These are phyloP conservation scores for Heliamphora pulchella DNA, from an alignment of 179 eudicot species.

Conservation along the genomic window DNA sequence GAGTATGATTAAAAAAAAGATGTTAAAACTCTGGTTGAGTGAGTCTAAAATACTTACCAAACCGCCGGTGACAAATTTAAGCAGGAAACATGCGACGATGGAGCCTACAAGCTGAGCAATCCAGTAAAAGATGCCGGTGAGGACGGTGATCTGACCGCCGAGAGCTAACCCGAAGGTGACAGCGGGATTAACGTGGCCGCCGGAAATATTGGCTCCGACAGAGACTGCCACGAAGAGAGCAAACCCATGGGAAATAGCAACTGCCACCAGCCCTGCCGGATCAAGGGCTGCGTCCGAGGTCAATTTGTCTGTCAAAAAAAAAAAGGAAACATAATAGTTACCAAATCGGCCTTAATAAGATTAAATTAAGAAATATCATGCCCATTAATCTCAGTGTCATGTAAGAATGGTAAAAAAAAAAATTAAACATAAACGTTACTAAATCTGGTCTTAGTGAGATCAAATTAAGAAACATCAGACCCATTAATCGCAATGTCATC, in stretches of 20 bases:
- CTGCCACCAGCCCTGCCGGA: constrained; percentile 64
- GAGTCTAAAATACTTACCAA: constrained; percentile 27
- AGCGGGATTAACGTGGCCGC: constrained; percentile 82
- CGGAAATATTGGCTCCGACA: constrained; percentile 73
- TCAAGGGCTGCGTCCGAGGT: constrained; percentile 57
- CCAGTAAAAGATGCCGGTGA: constrained; percentile 68
- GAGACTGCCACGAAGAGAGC: constrained; percentile 74
- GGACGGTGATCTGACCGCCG: constrained; percentile 83
- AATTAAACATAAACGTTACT: no score
- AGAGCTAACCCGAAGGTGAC: constrained; percentile 80
- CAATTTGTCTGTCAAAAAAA: constrained; percentile 42
- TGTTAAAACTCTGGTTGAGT: no score
- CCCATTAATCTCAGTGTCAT: no score
- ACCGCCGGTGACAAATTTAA: constrained; percentile 57
- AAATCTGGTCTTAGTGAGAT: no score
- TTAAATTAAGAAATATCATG: no score
- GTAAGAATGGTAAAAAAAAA: no score
- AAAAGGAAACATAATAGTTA: neutral
- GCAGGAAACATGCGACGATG: constrained; percentile 55
- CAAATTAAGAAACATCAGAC: no score
- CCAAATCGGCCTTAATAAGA: no score
- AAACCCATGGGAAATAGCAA: constrained; percentile 65
- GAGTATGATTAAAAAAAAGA: no score
- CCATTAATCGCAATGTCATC: no score
- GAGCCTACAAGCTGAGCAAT: constrained; percentile 71